Percentiles rank a stretch among this genome's conserved stretches.
Conservation (phyloP, 495 filamentous ascomycete species). For the Aspergillus ostianus region DNA sequence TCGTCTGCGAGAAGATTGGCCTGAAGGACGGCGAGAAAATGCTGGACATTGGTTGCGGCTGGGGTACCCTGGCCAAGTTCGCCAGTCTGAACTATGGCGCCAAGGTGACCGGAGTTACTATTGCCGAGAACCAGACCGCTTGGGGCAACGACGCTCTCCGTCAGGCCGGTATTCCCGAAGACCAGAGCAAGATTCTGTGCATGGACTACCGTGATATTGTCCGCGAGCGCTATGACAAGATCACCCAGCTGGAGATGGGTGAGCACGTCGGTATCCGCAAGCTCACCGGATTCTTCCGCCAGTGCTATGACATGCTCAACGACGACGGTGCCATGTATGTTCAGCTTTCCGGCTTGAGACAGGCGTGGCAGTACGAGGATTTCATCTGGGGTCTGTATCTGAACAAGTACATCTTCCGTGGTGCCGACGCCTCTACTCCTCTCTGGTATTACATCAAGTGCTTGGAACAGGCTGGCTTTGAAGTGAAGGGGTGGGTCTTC, state of each 20-base stretch:
- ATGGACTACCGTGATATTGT: constrained; percentile 77
- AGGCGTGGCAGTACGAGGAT: constrained; percentile 87
- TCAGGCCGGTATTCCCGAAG: constrained; percentile 45
- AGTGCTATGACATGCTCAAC: constrained; percentile 81
- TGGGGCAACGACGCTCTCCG: constrained; percentile 64
- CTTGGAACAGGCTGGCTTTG: constrained; percentile 73
- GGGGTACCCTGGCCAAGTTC: constrained; percentile 81
- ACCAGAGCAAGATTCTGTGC: constrained; percentile 58
- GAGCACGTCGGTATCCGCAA: constrained; percentile 85
- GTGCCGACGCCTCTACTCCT: constrained; percentile 81
- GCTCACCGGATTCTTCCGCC: constrained; percentile 63
- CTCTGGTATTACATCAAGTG: constrained; percentile 67
- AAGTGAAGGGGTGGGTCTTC: constrained; percentile 38
- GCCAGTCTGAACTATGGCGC: constrained; percentile 78
- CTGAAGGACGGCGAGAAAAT: constrained; percentile 68
- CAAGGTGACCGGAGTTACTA: constrained; percentile 73
- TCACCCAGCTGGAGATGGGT: constrained; percentile 86
- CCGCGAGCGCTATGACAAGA: constrained; percentile 71
- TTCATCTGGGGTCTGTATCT: constrained; percentile 85
- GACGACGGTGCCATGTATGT: constrained; percentile 84
- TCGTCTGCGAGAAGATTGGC: constrained; percentile 83
- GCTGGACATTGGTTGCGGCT: constrained; percentile 84
- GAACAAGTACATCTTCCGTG: constrained; percentile 92
- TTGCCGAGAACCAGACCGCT: constrained; percentile 78
- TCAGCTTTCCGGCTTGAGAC: constrained; percentile 78